phyloP scores from a whole-genome alignment of 2,329 filamentous ascomycete species.

The Beauveria pseudobassiana region DNA sequence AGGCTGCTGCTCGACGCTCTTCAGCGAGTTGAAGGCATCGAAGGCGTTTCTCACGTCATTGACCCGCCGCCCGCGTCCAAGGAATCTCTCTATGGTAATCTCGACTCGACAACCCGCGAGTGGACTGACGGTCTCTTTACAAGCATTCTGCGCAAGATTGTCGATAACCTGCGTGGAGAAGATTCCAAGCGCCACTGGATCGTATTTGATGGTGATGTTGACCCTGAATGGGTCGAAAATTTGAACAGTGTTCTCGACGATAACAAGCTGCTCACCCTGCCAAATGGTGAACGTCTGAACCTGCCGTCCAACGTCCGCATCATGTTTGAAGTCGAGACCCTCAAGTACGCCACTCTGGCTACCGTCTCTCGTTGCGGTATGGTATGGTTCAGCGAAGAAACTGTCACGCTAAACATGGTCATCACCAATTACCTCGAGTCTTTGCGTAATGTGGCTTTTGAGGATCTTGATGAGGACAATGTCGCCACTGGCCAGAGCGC shows the following conservation, averaged over 20 bases:
- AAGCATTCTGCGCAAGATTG: conserved; percentile 94
- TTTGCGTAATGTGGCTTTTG: conserved; percentile 75
- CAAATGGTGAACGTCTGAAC: conserved; percentile 96
- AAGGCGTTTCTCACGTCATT: conserved; percentile 95
- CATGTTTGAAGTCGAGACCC: conserved; percentile 98
- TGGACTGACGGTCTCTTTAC: conserved; percentile 99
- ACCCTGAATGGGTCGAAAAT: conserved; percentile 99
- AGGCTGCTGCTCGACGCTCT: conserved; percentile 84
- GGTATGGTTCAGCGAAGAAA: conserved; percentile 99
- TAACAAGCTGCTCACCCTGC: conserved; percentile 94
- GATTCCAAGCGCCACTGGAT: conserved; percentile 98
- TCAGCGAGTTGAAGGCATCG: conserved; percentile 81
- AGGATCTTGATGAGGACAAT: conserved; percentile 91
- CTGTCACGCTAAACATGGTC: conserved; percentile 88
- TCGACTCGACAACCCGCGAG: conserved; percentile 94
- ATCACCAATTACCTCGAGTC: conserved; percentile 83
- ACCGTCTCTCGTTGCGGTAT: conserved; percentile 99
- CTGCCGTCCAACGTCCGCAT: conserved; percentile 92
- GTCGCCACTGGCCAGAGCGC: conserved; percentile 68
- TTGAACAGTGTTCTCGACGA: conserved; percentile 98
- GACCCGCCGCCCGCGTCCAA: no score
- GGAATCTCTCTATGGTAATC: conserved; percentile 88
- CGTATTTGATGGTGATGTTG: conserved; percentile 97
- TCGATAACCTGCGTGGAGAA: conserved; percentile 96
- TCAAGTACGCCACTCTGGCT: conserved; percentile 94